Evolutionary conservation across 148 eudicot species (phyloP).

Genomic region (Amaranthus palmeri): DNA sequence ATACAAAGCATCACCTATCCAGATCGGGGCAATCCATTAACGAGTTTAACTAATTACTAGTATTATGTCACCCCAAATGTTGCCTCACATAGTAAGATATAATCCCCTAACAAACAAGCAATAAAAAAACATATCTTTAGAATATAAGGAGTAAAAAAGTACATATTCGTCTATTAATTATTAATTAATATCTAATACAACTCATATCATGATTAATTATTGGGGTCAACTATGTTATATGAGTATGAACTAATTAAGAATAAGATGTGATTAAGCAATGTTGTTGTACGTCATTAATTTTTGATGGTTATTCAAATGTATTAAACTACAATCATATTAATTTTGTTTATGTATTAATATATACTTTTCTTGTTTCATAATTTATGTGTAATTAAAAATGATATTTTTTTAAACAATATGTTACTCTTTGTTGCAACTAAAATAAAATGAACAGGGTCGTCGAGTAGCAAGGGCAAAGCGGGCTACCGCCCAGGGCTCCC

Average conservation of each 20-base stretch:
- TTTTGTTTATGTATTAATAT: background rate
- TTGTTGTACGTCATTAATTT: background rate
- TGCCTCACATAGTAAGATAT: background rate
- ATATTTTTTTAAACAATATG: background rate
- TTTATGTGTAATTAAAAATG: background rate
- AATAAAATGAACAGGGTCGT: too few species aligned
- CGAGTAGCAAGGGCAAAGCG: too few species aligned
- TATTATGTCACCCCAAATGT: background rate
- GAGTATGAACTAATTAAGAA: background rate
- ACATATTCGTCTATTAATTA: background rate
- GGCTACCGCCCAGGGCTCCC: too few species aligned
- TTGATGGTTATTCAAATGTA: background rate
- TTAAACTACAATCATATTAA: background rate
- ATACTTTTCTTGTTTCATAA: background rate
- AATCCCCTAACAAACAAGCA: background rate
- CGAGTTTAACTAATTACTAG: too few species aligned
- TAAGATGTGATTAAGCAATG: background rate
- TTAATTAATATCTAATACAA: background rate
- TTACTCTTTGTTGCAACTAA: too few species aligned
- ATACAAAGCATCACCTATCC: too few species aligned
- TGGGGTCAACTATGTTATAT: slow-evolving; percentile 2
- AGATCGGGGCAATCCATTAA: too few species aligned
- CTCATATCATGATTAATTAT: background rate
- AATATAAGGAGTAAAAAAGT: too few species aligned
- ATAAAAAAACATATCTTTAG: too few species aligned